phyloP scores from a whole-genome alignment of 352 stramenopile species.

The Globisporangium emineosum region DNA sequence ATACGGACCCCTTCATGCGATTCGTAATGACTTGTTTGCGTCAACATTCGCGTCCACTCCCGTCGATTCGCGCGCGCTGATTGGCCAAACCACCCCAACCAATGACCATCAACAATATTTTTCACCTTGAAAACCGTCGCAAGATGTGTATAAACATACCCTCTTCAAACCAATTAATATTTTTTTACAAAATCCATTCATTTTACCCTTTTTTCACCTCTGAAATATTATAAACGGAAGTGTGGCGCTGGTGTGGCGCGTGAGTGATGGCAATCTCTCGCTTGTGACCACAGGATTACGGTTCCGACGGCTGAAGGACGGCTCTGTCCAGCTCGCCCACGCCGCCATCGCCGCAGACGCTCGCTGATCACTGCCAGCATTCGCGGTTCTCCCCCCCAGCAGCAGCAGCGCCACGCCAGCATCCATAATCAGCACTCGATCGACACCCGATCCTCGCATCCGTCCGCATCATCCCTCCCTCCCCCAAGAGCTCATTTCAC shows the following conservation, averaged over 20 bases:
- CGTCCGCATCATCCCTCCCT: neutral
- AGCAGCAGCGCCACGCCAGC: too few species aligned
- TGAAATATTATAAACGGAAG: neutral
- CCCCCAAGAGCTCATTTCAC: constrained; percentile 6
- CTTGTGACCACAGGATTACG: constrained; percentile 8
- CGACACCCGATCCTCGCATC: neutral
- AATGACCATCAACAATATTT: neutral
- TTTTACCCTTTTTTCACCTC: neutral
- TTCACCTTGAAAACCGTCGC: neutral
- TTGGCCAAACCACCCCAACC: neutral
- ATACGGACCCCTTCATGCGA: neutral
- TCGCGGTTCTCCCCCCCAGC: neutral
- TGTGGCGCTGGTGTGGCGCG: constrained; percentile 3
- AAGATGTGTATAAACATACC: neutral
- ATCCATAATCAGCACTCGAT: neutral
- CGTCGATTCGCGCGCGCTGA: neutral
- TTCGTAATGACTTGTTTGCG: too few species aligned
- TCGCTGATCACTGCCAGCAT: constrained; percentile 2
- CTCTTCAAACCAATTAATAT: neutral
- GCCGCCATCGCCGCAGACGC: neutral
- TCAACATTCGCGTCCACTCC: too few species aligned
- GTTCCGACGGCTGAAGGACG: constrained; percentile 13
- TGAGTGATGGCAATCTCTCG: neutral
- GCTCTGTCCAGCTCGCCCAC: neutral
- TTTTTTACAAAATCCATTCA: neutral